Evolutionary conservation across 495 filamentous ascomycete species (phyloP).

Genomic region (Lasiosphaeria ovina): DNA sequence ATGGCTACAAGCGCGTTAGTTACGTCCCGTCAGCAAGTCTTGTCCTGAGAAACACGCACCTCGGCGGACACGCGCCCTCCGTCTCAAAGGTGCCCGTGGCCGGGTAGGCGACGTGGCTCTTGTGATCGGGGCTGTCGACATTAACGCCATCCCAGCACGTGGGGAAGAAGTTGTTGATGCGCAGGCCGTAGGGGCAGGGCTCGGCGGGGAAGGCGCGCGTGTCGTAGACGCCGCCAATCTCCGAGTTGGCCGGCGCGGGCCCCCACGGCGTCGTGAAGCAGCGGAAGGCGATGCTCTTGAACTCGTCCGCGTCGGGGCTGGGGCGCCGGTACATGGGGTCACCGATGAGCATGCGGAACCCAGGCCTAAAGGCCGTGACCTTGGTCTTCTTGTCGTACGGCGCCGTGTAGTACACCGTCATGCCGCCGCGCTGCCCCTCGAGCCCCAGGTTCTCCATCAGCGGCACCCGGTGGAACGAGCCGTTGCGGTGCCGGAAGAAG

Average conservation of each 20-base stretch:
- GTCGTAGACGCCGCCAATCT: conserved; percentile 15
- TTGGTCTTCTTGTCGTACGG: conserved; percentile 32
- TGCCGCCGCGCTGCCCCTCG: conserved; percentile 27
- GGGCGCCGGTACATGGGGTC: conserved; percentile 43
- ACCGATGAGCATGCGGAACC: conserved; percentile 71
- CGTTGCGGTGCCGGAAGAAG: conserved; percentile 35
- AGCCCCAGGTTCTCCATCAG: conserved; percentile 17
- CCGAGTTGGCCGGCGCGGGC: conserved; percentile 16
- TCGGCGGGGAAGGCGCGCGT: conserved; percentile 14
- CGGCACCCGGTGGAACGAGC: conserved; percentile 36
- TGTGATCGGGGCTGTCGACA: conserved; percentile 34
- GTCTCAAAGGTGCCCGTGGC: conserved; percentile 31
- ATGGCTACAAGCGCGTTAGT: conserved; percentile 10
- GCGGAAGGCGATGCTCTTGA: conserved; percentile 17
- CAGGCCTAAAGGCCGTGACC: conserved; percentile 41
- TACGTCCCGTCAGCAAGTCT: too few species aligned
- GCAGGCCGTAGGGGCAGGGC: conserved; percentile 15
- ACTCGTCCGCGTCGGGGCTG: conserved; percentile 10
- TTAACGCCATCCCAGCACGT: conserved; percentile 24
- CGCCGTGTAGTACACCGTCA: conserved; percentile 41
- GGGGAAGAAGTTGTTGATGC: conserved; percentile 29
- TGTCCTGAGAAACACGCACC: background rate
- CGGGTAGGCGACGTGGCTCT: conserved; percentile 37
- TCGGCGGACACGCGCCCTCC: conserved; percentile 26
- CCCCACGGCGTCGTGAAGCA: conserved; percentile 20